Evolutionary conservation across 768 basidiomycete genomes (phyloP).

Genomic region (Ephemerocybe angulata): DNA sequence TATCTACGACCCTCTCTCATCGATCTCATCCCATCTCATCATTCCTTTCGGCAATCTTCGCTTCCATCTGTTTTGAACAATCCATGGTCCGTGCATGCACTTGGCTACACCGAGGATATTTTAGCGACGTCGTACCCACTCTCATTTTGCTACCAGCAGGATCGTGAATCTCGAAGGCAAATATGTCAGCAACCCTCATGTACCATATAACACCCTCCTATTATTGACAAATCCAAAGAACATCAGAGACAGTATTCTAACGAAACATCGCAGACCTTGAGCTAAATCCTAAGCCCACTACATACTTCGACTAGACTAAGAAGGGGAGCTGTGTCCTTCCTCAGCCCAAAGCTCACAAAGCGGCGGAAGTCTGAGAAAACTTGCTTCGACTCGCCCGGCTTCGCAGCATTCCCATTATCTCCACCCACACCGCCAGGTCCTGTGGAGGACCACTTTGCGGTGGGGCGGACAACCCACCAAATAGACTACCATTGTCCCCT

Average conservation of each 20-base stretch:
- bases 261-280: neutral
- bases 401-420: conserved; percentile 44
- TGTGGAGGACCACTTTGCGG: conserved; percentile 61
- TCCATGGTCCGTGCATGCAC: neutral
- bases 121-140: neutral
- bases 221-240: neutral
- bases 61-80: too few species aligned
- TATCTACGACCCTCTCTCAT: neutral
- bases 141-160: neutral
- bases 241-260: neutral
- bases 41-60: too few species aligned
- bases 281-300: too few species aligned
- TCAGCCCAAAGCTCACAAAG: conserved; percentile 84
- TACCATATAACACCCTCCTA: neutral
- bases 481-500: conserved; percentile 45
- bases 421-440: too few species aligned
- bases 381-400: conserved; percentile 54
- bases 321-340: conserved; percentile 54
- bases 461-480: conserved; percentile 58
- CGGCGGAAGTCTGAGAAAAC: conserved; percentile 87
- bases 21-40: neutral
- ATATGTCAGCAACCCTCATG: neutral
- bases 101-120: neutral
- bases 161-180: too few species aligned
- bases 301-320: too few species aligned